Base-by-base conservation (phyloP, 768 basidiomycete species). In the Suillus decipiens region DNA sequence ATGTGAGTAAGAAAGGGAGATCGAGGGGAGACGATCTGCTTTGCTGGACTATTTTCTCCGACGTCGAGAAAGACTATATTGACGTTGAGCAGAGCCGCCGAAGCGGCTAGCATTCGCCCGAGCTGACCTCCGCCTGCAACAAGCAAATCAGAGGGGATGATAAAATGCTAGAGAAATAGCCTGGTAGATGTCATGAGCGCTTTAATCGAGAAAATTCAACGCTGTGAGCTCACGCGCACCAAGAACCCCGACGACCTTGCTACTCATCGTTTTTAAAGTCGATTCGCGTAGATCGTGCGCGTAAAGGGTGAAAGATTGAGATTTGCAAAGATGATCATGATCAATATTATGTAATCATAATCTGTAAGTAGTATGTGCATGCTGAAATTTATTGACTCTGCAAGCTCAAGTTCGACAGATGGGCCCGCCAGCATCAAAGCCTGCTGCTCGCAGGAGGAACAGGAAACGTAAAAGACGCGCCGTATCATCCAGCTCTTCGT, bases 71-170 rank as follows among this genome's bases (percentile, higher is more conserved):
- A 86, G 37, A 95, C 76, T 19, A 96, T 79, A 45, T 89, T 85
- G 69, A 97, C 82, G 70, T 95, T 92, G 57, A 99, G 84, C 37
- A 94, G 82, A 2, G 95, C 89, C 3, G 96, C 96, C 0, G 96
- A 88, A 37, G 89, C 89, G 5, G 90, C 92, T 15, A 99, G 84
- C 97, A 99, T 99, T 28, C 96, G 93, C 31, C 96, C 96, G 31
- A 99, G 86, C 77, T 99, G 96, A 66, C 96, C 96, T 42, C 97
- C 97, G 66, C 96, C 96, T 96, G 63, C 68, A 17, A 33, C 37
- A 60, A n/a, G 34, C 63, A 43, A 61, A 51, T 37, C 37, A 43
- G 54, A 54, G 41, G 24, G 28, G 37, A 48, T 24, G 15, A 43
- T 4, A 19, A 64, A 17, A 43, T n/a, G 43, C 48, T 28, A 54